These are phyloP conservation scores for Strombidium stylifer DNA, from an alignment of 73 alveolate species.

Conservation along the genomic window DNA sequence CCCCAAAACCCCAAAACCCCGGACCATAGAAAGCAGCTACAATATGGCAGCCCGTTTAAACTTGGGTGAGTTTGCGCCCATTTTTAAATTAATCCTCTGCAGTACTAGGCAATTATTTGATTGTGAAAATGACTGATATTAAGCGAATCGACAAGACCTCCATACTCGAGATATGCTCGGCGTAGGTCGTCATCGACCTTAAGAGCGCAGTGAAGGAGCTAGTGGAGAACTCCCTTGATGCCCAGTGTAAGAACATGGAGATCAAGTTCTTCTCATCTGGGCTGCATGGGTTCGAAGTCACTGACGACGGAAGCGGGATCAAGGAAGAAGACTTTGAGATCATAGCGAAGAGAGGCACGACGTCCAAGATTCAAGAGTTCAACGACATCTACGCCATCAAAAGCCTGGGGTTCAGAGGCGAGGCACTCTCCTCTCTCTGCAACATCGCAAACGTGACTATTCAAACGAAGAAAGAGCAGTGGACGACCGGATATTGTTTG, in stretches of 20 bases:
- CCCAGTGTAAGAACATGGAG: conserved; percentile 52
- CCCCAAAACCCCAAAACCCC: too few relatives aligned
- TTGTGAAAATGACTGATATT: too few relatives aligned
- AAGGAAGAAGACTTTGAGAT: conserved; percentile 77
- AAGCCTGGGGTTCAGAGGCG: conserved; percentile 97
- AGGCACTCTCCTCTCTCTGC: conserved; percentile 92
- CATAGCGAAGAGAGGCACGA: conserved; percentile 84
- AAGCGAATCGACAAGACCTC: conserved; percentile 51
- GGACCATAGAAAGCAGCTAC: too few relatives aligned
- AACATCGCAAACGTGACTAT: conserved; percentile 77
- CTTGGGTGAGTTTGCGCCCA: too few relatives aligned
- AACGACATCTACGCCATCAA: conserved; percentile 80
- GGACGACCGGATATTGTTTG: conserved; percentile 40
- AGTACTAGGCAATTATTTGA: too few relatives aligned
- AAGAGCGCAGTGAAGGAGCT: conserved; percentile 75
- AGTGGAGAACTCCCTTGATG: conserved; percentile 80
- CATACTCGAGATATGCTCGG: conserved; percentile 65
- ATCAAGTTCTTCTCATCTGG: conserved; percentile 65
- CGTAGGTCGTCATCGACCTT: conserved; percentile 68
- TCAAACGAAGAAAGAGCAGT: conserved; percentile 73
- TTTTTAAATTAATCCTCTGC: too few relatives aligned
- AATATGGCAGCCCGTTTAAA: too few relatives aligned
- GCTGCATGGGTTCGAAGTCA: conserved; percentile 68
- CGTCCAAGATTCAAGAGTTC: conserved; percentile 81
- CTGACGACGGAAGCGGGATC: conserved; percentile 94